Evolutionary conservation across 1,284 basidiomycete genomes (phyloP).

Genomic region (Agaricales sp.): DNA sequence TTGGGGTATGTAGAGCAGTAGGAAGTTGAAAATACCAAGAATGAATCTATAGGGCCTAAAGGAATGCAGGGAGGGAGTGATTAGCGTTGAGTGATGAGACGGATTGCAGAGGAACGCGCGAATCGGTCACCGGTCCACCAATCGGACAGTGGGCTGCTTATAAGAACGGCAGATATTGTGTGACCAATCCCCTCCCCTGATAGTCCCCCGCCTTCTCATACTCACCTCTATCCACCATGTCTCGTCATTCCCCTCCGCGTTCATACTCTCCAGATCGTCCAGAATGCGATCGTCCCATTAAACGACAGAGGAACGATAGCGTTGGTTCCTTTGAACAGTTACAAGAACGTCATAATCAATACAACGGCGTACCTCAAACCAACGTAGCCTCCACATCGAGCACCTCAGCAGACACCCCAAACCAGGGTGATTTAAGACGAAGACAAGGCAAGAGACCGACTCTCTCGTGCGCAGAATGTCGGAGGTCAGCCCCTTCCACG

Average conservation of each 20-base stretch:
- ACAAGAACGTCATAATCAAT: neutral
- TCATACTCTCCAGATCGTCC: neutral
- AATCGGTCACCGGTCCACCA: neutral
- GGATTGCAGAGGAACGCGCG: neutral
- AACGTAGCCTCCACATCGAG: too few relatives aligned
- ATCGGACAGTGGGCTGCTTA: neutral
- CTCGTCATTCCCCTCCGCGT: neutral
- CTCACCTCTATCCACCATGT: neutral
- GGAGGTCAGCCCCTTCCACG: conserved; percentile 28
- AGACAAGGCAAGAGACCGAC: conserved; percentile 32
- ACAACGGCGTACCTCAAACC: neutral
- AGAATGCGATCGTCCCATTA: neutral
- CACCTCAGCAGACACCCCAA: conserved; percentile 7
- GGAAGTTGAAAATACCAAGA: too few relatives aligned
- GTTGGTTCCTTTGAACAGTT: neutral
- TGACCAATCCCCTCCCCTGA: neutral
- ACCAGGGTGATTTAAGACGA: conserved; percentile 13
- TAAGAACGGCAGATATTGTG: neutral
- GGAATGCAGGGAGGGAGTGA: too few relatives aligned
- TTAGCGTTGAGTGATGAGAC: too few relatives aligned
- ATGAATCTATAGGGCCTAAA: too few relatives aligned
- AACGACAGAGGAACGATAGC: neutral
- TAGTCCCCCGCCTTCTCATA: neutral
- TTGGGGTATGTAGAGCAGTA: too few relatives aligned
- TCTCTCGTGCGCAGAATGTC: conserved; percentile 48